These are phyloP conservation scores for Anthoceros angustus DNA, from an alignment of 225 moss, liverwort and hornwort genomes.

Conservation along the genomic window DNA sequence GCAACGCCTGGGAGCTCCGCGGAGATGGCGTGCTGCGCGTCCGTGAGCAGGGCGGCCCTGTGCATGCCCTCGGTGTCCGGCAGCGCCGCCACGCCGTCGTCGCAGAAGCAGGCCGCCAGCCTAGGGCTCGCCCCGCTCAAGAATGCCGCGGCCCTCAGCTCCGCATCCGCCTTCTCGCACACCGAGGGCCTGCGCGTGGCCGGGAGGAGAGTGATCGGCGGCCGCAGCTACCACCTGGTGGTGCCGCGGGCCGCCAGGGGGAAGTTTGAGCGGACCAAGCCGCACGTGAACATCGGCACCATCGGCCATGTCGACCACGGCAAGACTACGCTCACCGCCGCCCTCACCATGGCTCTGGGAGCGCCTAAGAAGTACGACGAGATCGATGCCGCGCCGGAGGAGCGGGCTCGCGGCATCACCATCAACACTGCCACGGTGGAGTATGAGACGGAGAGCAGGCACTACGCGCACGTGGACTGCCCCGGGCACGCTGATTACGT, in stretches of 20 bases:
- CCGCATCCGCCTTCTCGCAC: slow-evolving; percentile 22
- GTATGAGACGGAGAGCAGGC: slow-evolving; percentile 52
- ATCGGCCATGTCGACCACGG: slow-evolving; percentile 92
- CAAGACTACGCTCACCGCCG: slow-evolving; percentile 74
- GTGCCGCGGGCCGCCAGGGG: slow-evolving; percentile 54
- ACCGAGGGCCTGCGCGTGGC: slow-evolving; percentile 3
- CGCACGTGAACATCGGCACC: slow-evolving; percentile 82
- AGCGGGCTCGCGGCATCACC: slow-evolving; percentile 62
- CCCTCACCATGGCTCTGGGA: slow-evolving; percentile 71
- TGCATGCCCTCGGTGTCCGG: slow-evolving; percentile 8
- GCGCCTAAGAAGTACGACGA: slow-evolving; percentile 57
- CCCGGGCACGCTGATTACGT: slow-evolving; percentile 83
- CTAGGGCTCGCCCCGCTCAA: background rate
- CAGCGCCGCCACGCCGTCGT: slow-evolving; percentile 1
- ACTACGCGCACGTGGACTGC: slow-evolving; percentile 80
- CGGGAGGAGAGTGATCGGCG: slow-evolving; percentile 9
- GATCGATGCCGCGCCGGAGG: slow-evolving; percentile 74
- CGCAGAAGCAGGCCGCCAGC: slow-evolving; percentile 7
- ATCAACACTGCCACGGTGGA: slow-evolving; percentile 73
- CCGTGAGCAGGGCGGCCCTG: background rate
- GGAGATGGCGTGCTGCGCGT: slow-evolving; percentile 21
- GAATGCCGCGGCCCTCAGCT: slow-evolving; percentile 13
- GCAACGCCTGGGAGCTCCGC: background rate
- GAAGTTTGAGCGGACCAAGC: slow-evolving; percentile 75
- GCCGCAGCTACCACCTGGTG: slow-evolving; percentile 21